A percentile compares a stretch with the other conserved stretches of the same genome.
These are phyloP conservation scores for Ophiostoma perfectum DNA, from an alignment of 2,329 filamentous ascomycete genomes.

Conservation along the genomic window DNA sequence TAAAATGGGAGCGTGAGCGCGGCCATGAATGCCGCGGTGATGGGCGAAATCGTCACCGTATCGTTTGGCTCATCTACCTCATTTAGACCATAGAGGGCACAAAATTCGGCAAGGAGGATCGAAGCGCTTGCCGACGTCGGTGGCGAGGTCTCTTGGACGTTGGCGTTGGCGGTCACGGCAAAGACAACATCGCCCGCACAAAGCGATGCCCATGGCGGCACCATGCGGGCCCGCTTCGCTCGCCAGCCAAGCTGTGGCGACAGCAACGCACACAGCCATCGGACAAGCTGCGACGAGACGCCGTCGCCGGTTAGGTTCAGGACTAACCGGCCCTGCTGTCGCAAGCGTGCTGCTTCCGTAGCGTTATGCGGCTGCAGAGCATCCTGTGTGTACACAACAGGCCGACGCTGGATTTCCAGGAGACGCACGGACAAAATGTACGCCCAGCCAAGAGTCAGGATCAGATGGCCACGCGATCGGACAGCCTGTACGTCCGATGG, in stretches of 20 bases:
- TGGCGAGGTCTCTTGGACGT: constrained; percentile 5
- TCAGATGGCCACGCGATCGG: constrained; percentile 13
- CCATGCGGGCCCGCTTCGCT: neutral
- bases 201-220: constrained; percentile 13
- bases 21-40: constrained; percentile 18
- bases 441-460: constrained; percentile 23
- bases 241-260: constrained; percentile 21
- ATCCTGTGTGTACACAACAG: constrained; percentile 10
- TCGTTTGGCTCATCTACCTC: neutral
- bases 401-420: constrained; percentile 20
- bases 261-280: neutral
- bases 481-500: neutral
- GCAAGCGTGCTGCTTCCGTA: neutral
- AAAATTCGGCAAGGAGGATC: constrained; percentile 3
- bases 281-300: too few species aligned
- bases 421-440: constrained; percentile 24
- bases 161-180: constrained; percentile 4
- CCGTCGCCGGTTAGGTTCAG: too few species aligned
- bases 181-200: constrained; percentile 11
- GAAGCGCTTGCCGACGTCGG: constrained; percentile 13
- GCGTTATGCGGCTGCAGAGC: too few species aligned
- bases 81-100: constrained; percentile 2
- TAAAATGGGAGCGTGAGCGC: constrained; percentile 17
- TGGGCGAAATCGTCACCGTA: too few species aligned
- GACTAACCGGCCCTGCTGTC: too few species aligned